Base-by-base conservation (phyloP, 352 stramenopile genomes). In the Phytopythium boreale region DNA sequence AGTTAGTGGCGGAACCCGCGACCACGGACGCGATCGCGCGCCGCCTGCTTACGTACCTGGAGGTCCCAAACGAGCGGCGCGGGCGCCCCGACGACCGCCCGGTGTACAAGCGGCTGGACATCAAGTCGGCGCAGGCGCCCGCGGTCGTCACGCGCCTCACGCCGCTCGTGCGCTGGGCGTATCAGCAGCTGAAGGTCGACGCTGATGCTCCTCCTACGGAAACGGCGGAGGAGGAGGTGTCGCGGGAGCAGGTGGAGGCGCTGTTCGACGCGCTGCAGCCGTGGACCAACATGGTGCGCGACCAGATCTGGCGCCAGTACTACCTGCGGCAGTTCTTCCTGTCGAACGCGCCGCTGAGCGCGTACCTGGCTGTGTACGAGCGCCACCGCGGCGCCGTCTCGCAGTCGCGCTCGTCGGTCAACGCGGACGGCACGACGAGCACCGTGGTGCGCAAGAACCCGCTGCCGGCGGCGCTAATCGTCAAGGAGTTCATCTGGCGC, bases 301-400 rank as follows among this genome's bases (percentile, higher is more conserved):
- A 68, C 56, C 57, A 67, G 51, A 58, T 81, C 55, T 90, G 81
- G 81, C 70, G 74, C 19, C 75, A 80, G 51, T 90, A 85, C 64
- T 88, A 82, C 65, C 74, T 79, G 39, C 77, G 81, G 24, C 79
- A 86, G 58, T 90, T 90, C 59, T 84, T 88, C 51, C 64, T 90
- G 5, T 81, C 77, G 0, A 59, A 63, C 11, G 76, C 79, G 43
- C 79, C 79, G 12, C 58, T 88, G 31, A 55, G 52, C 27, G 62
- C 74, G n/a, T 88, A 86, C 58, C 51, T 88, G 12, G 52, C 15
- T 12, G 5, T 59, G 26, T 75, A 69, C 49, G 68, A 78, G 9
- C 43, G 61, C 1, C 71, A 77, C 60, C 56, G 49, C 12, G 49
- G 29, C 7, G 47, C 46, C 37, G 36, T 56, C 26, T 63, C 24